Evolutionary conservation across 2,329 filamentous ascomycete species (phyloP).

Genomic region (Harringtonia lauricola): DNA sequence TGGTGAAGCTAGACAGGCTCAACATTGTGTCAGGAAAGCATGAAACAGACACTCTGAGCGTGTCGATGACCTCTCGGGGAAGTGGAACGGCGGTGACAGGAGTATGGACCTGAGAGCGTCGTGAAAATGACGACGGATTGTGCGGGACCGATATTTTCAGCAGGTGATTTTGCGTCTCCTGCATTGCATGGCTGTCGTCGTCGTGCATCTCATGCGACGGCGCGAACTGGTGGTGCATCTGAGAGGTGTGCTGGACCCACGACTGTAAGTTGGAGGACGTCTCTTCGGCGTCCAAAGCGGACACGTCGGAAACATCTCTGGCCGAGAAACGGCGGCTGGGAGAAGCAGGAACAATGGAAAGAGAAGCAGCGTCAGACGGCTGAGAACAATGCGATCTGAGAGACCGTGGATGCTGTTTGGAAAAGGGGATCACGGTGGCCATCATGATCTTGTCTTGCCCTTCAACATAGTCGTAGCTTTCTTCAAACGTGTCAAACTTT

Average conservation of each 20-base stretch:
- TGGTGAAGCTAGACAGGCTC: slow-evolving; percentile 39
- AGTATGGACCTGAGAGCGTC: neutral
- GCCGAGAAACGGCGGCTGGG: no score
- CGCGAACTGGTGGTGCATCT: slow-evolving; percentile 1
- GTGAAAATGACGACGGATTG: neutral
- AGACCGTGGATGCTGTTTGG: neutral
- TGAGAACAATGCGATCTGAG: neutral
- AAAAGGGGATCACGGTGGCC: slow-evolving; percentile 6
- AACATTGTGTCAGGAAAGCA: slow-evolving; percentile 52
- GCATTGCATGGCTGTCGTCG: neutral
- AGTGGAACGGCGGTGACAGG: slow-evolving; percentile 27
- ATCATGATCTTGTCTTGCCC: slow-evolving; percentile 6
- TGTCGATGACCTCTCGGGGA: slow-evolving; percentile 42
- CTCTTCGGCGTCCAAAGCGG: slow-evolving; percentile 1
- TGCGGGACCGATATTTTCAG: neutral
- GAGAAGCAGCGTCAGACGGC: neutral
- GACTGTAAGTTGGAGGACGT: slow-evolving; percentile 5
- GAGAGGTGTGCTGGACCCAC: slow-evolving; percentile 7
- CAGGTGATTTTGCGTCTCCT: neutral
- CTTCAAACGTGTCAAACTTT: neutral
- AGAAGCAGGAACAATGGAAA: neutral
- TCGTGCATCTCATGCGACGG: neutral
- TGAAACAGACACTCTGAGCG: slow-evolving; percentile 38
- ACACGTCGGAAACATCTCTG: neutral
- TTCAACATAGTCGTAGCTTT: slow-evolving; percentile 1